phyloP scores from a whole-genome alignment of 805 yeast genomes.

The Saccharomycodes ludwigii region DNA sequence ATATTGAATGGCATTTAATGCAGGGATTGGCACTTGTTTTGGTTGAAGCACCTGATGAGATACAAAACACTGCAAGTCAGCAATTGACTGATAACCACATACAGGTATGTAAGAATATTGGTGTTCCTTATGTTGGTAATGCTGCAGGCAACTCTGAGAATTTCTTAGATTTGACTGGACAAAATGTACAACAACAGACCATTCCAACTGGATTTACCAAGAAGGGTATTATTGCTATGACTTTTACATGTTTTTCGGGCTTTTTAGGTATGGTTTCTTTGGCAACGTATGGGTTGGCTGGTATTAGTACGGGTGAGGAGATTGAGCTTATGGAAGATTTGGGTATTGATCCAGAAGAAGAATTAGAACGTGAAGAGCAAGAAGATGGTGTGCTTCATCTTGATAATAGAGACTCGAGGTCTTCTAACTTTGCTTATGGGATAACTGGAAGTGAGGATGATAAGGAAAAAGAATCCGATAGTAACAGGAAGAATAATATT shows the following conservation, averaged over 20 bases:
- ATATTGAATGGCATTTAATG: conserved; percentile 94
- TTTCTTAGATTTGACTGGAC: conserved; percentile 58
- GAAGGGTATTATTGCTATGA: conserved; percentile 87
- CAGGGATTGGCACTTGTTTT: conserved; percentile 82
- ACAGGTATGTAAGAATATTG: conserved; percentile 45
- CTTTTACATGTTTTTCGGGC: conserved; percentile 81
- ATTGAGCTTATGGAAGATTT: conserved; percentile 39
- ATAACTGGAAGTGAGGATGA: too few species aligned
- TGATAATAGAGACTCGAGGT: too few species aligned
- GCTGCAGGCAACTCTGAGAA: conserved; percentile 74
- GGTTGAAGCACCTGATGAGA: conserved; percentile 69
- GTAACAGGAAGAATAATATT: too few species aligned
- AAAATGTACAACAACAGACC: conserved; percentile 50
- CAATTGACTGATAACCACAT: conserved; percentile 49
- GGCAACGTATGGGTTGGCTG: conserved; percentile 76
- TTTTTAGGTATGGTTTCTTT: conserved; percentile 68
- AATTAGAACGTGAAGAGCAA: conserved; percentile 24
- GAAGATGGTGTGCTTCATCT: too few species aligned
- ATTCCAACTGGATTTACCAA: conserved; percentile 91
- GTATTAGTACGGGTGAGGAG: conserved; percentile 56
- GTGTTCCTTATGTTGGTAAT: conserved; percentile 53
- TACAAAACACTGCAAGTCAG: conserved; percentile 44
- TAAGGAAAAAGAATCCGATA: too few species aligned
- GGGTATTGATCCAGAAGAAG: conserved; percentile 32
- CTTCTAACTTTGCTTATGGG: too few species aligned